Percentiles rank a stretch among this genome's conserved stretches.
These are phyloP conservation scores for Peronospora tabacina DNA, from an alignment of 352 stramenopile species.

Conservation along the genomic window DNA sequence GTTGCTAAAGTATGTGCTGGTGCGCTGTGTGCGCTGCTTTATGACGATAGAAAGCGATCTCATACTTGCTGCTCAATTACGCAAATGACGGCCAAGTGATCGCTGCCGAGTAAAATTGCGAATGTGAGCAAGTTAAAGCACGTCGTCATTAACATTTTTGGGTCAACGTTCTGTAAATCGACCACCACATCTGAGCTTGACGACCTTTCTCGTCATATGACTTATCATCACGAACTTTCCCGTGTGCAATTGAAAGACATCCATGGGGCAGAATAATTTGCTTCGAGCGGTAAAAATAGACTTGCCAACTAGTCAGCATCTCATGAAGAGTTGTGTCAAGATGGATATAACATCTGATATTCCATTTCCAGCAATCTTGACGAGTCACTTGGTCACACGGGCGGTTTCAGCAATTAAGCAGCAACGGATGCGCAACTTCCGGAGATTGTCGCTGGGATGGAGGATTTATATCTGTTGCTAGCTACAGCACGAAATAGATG, in stretches of 20 bases:
- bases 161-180: conserved; percentile 7
- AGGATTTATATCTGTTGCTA: background rate
- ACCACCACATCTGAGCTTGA: conserved; percentile 15
- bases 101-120: conserved; percentile 14
- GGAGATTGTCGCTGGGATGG: background rate
- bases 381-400: background rate
- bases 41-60: conserved; percentile 14
- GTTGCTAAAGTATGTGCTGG: conserved; percentile 26
- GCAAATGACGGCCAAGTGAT: background rate
- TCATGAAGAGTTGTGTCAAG: background rate
- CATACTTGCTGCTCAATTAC: background rate
- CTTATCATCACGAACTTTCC: conserved; percentile 3
- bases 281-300: background rate
- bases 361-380: background rate
- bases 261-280: background rate
- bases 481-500: background rate
- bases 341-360: conserved; percentile 24
- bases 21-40: conserved; percentile 23
- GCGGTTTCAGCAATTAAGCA: background rate
- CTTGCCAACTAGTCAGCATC: background rate
- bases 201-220: conserved; percentile 11
- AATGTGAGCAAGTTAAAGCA: conserved; percentile 5
- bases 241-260: background rate
- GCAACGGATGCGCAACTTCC: background rate
- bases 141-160: conserved; percentile 5